phyloP scores from a whole-genome alignment of 805 yeast genomes.

The Spathaspora hagerdaliae region DNA sequence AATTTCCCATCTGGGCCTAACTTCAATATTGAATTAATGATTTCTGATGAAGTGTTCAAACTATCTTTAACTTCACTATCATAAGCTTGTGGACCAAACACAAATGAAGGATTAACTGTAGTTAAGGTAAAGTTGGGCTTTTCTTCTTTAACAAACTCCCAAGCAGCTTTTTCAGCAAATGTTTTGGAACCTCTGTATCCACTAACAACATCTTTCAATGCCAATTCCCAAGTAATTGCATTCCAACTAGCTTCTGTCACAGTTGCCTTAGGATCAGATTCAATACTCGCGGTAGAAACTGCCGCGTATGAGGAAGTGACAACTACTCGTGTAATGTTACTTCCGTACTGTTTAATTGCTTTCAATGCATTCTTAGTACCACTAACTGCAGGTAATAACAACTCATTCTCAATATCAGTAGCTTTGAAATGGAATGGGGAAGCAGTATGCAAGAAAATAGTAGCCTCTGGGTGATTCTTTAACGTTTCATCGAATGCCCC shows the following conservation, averaged over 20 bases:
- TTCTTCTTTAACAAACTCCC: slow-evolving; percentile 44
- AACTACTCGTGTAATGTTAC: slow-evolving; percentile 41
- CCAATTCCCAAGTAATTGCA: slow-evolving; percentile 48
- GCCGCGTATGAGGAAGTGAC: slow-evolving; percentile 55
- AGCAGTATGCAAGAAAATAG: slow-evolving; percentile 57
- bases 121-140: slow-evolving; percentile 39
- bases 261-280: slow-evolving; percentile 28
- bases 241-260: slow-evolving; percentile 50
- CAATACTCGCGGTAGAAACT: slow-evolving; percentile 29
- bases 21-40: slow-evolving; percentile 40
- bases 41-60: slow-evolving; percentile 32
- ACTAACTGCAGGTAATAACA: slow-evolving; percentile 51
- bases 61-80: slow-evolving; percentile 25
- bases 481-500: slow-evolving; percentile 46
- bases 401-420: slow-evolving; percentile 44
- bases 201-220: slow-evolving; percentile 30
- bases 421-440: slow-evolving; percentile 50
- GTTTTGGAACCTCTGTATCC: slow-evolving; percentile 60
- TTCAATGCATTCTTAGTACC: slow-evolving; percentile 52
- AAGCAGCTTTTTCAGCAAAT: slow-evolving; percentile 57
- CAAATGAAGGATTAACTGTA: slow-evolving; percentile 53
- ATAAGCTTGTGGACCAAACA: slow-evolving; percentile 56
- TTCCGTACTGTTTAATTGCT: slow-evolving; percentile 42
- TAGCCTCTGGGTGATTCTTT: slow-evolving; percentile 45
- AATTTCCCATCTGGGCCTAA: slow-evolving; percentile 21